phyloP scores from a whole-genome alignment of 108 stramenopile species.

The Pseudonitzschia delicatissima region DNA sequence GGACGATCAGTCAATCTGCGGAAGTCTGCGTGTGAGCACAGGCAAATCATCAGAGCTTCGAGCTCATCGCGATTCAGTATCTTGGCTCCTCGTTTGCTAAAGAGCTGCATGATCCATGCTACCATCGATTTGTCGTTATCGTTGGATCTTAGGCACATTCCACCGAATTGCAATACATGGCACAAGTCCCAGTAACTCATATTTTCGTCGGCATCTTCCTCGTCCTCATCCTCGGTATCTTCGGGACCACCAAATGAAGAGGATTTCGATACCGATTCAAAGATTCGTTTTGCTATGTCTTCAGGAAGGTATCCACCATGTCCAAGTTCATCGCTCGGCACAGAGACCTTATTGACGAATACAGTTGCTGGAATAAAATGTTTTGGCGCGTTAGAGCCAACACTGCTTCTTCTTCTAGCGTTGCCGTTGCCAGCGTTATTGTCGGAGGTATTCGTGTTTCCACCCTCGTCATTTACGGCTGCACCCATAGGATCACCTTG shows the following conservation, averaged over 20 bases:
- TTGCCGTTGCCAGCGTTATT: not conserved
- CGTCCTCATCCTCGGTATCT: slow-evolving; percentile 15
- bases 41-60: slow-evolving; percentile 54
- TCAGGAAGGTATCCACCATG: slow-evolving; percentile 78
- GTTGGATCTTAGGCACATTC: slow-evolving; percentile 56
- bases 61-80: slow-evolving; percentile 47
- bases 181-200: slow-evolving; percentile 52
- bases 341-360: slow-evolving; percentile 55
- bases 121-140: slow-evolving; percentile 23
- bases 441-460: slow-evolving; percentile 11
- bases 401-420: slow-evolving; percentile 2
- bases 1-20: slow-evolving; percentile 61
- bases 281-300: slow-evolving; percentile 58
- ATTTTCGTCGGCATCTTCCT: not conserved
- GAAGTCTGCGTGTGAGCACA: slow-evolving; percentile 67
- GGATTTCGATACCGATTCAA: slow-evolving; percentile 38
- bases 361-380: slow-evolving; percentile 56
- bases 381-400: slow-evolving; percentile 36
- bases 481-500: slow-evolving; percentile 45
- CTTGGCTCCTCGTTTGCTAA: slow-evolving; percentile 11
- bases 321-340: slow-evolving; percentile 56
- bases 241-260: slow-evolving; percentile 17
- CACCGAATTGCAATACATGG: slow-evolving; percentile 80
- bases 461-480: slow-evolving; percentile 18
- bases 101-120: slow-evolving; percentile 27